phyloP scores from a whole-genome alignment of 306 rosid genomes.

The Citrullus mucosospermus region DNA sequence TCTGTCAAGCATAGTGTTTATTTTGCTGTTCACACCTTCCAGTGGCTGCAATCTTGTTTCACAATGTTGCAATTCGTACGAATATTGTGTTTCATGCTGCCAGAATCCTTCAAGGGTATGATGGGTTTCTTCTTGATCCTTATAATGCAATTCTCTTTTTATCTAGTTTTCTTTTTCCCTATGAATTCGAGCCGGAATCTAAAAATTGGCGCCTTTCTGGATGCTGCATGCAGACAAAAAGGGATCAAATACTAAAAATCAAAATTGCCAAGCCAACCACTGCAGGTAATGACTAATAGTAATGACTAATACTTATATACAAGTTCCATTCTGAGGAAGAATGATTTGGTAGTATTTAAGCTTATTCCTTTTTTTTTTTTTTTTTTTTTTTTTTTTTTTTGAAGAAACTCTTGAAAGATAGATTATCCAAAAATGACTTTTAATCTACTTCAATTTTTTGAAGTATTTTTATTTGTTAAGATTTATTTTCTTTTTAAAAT shows the following conservation, averaged over 20 bases:
- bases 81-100: conserved; percentile 95
- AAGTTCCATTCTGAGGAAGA: background rate
- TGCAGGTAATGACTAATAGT: conserved; percentile 42
- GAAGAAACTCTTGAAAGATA: too few species aligned
- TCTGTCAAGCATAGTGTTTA: background rate
- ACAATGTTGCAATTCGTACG: conserved; percentile 82
- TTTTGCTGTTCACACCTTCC: conserved; percentile 24
- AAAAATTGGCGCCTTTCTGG: background rate
- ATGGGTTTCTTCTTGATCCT: background rate
- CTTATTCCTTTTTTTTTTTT: too few species aligned
- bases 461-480: too few species aligned
- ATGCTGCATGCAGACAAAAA: conserved; percentile 34
- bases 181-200: background rate
- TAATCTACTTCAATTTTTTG: too few species aligned
- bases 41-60: conserved; percentile 81
- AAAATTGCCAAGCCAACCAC: conserved; percentile 65
- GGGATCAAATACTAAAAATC: conserved; percentile 42
- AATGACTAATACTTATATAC: background rate
- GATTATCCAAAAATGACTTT: too few species aligned
- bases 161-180: background rate
- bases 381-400: too few species aligned
- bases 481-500: too few species aligned
- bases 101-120: conserved; percentile 62
- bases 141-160: background rate
- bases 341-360: too few species aligned